Evolutionary conservation across 257 asterid species (phyloP), one percentile per base, ranked within the genome.

Genomic region (Osmanthus fragrans): DNA sequence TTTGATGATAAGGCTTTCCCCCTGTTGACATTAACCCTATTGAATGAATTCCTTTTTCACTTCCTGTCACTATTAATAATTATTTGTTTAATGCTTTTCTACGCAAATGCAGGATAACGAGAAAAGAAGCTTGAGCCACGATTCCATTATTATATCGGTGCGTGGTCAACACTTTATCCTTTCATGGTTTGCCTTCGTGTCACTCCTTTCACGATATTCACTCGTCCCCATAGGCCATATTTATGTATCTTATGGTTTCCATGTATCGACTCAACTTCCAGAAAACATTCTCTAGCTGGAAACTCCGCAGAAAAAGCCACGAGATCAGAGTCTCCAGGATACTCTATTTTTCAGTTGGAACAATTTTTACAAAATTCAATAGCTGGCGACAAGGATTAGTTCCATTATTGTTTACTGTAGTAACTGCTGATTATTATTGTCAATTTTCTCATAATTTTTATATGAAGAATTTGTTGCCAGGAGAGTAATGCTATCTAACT

Each of bases 91-190:
- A 34, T 25, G 7, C 23, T 33, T 69, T 9, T 69, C 6, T 15
- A 56, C 75, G 77, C 69, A 10, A 49, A 77, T 87, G 81, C 92
- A 94, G 98, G 92, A 90, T 94, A 86, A 94, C 98, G 36, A 84
- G 98, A 84, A 92, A 94, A 85, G 96, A 94, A 88, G 98, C 98
- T 27, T 92, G 93, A 91, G 84, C 73, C 68, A 0, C 34, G 42
- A 58, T 54, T 19, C 12, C 32, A 13, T 21, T 65, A 21, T 67
- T 49, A 30, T 51, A 36, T 42, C 66, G 19, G 78, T 21, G 49
- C 37, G 33, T 39, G 30, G n/a, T 47, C 27, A 39, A 36, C 58
- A 21, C 74, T 19, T 71, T 21, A n/a, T 54, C 25, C 23, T 54
- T 54, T 54, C 12, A 0, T 7, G 64, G 64, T 54, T 5, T 65